Evolutionary conservation across 2,329 filamentous ascomycete genomes (phyloP), one percentile per base, ranked within the genome.

Genomic region (Phialemonium atrogriseum): DNA sequence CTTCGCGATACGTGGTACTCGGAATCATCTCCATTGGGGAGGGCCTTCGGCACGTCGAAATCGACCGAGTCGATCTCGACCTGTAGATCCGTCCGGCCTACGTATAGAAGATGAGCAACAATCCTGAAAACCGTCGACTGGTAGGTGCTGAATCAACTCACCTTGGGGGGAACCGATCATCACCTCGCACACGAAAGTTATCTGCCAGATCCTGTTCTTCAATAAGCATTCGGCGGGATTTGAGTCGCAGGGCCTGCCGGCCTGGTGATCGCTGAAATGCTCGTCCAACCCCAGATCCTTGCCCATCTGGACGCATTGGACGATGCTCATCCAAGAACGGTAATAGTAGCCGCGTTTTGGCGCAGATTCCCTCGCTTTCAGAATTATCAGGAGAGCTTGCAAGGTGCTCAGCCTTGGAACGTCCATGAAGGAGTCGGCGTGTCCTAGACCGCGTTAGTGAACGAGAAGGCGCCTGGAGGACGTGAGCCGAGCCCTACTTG

Each of bases 121-220:
- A 4, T 14, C 9, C 7, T 15, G 17, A 28, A 2, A 19, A 26
- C 5, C 13, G 12, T 12, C n/a, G 27, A n/a, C 8, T 6, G 15
- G 18, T 8, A 10, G 6, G 11, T n/a, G n/a, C n/a, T n/a, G n/a
- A 13, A 19, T 14, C 12, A 21, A 42, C 55, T 38, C 63, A 86
- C 88, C 89, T 77, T 96, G 88, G 4, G 89, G 85, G 13, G 83
- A 87, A 34, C 89, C 89, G 45, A 95, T 80, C 84, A 96, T 94
- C 24, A 88, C 71, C 58, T 96, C 89, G 40, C 86, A 80, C 14
- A 85, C 67, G 50, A 94, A 83, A 8, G 94, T 72, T 2, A 79
- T 80, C 54, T 95, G 88, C 89, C 89, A 96, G 19, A 95, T 75
- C 27, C 89, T 73, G 11, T 79, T 93, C 50, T 87, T 88, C 16